A percentile compares a stretch with the other conserved stretches of the same genome.
Conservation (phyloP, 352 stramenopile genomes). For the Aphanomyces invadans region DNA sequence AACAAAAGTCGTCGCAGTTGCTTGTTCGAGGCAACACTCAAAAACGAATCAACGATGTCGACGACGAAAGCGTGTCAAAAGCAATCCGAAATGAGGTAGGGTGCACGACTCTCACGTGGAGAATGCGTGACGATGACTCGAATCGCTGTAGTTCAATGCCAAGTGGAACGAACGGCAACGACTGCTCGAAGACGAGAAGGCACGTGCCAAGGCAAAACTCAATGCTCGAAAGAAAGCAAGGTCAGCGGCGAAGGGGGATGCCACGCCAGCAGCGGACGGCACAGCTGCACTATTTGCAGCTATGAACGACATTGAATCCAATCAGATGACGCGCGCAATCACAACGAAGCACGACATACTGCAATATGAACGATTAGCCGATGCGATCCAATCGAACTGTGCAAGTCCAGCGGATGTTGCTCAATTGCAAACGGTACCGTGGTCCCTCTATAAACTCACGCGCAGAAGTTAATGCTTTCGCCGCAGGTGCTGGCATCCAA, state of each 20-base stretch:
- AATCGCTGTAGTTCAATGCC: slow-evolving; percentile 13
- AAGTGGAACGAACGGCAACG: slow-evolving; percentile 6
- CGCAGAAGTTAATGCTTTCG: not conserved
- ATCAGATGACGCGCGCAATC: slow-evolving; percentile 10
- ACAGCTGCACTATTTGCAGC: not conserved
- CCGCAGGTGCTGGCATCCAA: not conserved
- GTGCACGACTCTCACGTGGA: not conserved
- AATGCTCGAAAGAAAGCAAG: slow-evolving; percentile 1
- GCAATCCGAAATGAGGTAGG: not conserved
- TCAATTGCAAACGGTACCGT: not conserved
- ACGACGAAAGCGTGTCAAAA: not conserved
- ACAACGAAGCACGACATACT: slow-evolving; percentile 28
- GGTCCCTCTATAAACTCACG: not conserved
- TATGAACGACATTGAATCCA: not conserved
- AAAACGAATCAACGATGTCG: not conserved
- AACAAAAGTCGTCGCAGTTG: not conserved
- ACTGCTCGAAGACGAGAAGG: not conserved
- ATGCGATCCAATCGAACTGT: not conserved
- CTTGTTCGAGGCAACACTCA: not conserved
- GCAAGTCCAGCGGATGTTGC: not conserved
- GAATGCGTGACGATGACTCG: too few relatives aligned
- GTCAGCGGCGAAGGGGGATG: not conserved
- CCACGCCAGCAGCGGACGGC: not conserved
- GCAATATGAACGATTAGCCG: not conserved
- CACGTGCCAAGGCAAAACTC: slow-evolving; percentile 1